Evolutionary conservation across 108 stramenopile genomes (phyloP), one percentile per base, ranked within the genome.

Genomic region (Nannochloropsis gaditana): DNA sequence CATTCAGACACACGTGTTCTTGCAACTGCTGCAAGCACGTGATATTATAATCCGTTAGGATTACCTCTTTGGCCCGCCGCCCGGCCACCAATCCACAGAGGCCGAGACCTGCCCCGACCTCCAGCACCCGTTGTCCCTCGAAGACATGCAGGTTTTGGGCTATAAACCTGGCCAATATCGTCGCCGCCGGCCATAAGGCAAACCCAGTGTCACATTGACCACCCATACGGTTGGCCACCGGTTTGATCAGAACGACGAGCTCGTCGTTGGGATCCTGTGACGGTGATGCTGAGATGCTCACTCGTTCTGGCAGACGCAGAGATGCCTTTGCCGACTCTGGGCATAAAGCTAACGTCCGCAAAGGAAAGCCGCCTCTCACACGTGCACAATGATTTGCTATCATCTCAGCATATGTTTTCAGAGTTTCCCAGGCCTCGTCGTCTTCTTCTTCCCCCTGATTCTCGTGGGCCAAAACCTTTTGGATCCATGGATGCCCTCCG

Each of bases 361-460:
- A n/a, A n/a, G 59, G 59, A n/a, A 73, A 73, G 8, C 59, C 59
- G 2, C 59, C 59, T n/a, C 59, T 15, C 15, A 73, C 59, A n/a
- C 59, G 3, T 2, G 59, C 59, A 8, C 59, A 73, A n/a, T n/a
- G 59, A 8, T n/a, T 73, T 4, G 59, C 59, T 15, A 73, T 73
- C 59, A n/a, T n/a, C 59, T 73, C 59, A 73, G 59, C 59, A 73
- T 73, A 73, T 73, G 15, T n/a, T 73, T n/a, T 15, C 59, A 73
- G 59, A n/a, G 8, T n/a, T n/a, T 3, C 59, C 59, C 3, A n/a
- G 15, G 59, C 59, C 59, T 73, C 59, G 59, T 73, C 59, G n/a
- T 73, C 59, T 2, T 73, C 59, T n/a, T 73, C 19, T 2, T 73
- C 59, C 59, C n/a, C 59, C n/a, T 5, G 5, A 73, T 73, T 73